phyloP scores from a whole-genome alignment of 73 alveolate genomes.

The Paramecium octaurelia region DNA sequence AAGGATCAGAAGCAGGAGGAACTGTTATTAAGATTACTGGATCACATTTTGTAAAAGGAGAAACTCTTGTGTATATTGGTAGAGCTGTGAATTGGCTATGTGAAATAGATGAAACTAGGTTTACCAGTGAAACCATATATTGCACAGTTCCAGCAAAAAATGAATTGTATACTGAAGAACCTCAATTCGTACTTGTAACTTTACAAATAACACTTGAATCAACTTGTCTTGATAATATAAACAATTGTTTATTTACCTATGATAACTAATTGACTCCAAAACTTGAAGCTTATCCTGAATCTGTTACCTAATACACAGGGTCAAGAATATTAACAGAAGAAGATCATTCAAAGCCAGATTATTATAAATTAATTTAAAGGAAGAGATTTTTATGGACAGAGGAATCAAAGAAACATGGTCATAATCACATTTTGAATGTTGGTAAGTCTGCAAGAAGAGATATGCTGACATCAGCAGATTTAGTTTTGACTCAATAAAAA shows the following conservation, averaged over 20 bases:
- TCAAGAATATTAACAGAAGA: constrained; percentile 19
- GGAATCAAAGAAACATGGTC: background rate
- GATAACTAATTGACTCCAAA: background rate
- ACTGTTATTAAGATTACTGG: constrained; percentile 22
- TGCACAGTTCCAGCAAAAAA: constrained; percentile 19
- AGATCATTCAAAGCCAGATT: background rate
- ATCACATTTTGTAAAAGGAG: background rate
- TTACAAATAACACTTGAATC: constrained; percentile 8
- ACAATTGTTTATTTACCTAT: background rate
- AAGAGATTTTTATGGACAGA: constrained; percentile 29
- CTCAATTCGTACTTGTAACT: background rate
- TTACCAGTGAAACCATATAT: background rate
- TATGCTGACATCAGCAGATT: background rate
- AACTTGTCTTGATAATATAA: background rate
- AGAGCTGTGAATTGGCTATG: constrained; percentile 8
- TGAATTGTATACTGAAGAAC: background rate
- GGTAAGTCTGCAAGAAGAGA: constrained; percentile 31
- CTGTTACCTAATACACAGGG: background rate
- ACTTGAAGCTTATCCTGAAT: background rate
- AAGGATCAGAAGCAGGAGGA: constrained; percentile 49
- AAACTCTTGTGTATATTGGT: constrained; percentile 21
- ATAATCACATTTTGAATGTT: background rate
- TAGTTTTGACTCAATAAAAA: constrained; percentile 6
- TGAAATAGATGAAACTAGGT: constrained; percentile 1
- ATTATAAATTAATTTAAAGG: background rate